Base-by-base conservation (phyloP, 768 basidiomycete genomes). In the Paxillus involutus region DNA sequence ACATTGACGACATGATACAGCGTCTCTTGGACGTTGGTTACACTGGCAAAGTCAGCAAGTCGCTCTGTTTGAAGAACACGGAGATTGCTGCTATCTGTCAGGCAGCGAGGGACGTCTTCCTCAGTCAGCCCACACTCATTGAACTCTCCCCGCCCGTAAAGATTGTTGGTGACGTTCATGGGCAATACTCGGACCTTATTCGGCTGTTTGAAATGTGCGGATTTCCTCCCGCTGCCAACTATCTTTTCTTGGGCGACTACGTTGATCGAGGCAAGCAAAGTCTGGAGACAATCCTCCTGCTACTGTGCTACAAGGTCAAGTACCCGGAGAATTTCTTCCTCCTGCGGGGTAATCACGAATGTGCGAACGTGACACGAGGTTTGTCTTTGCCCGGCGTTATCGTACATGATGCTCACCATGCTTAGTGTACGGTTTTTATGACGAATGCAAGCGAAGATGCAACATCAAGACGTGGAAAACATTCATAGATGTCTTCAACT, bases 401-500 rank as follows among this genome's bases (percentile, higher is more conserved):
- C 59, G 50, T 42, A 58, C 42, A 24, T n/a, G 36, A 17, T 44
- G 35, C 60, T 72, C 32, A 68, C 50, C 17, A 35, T 56, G 29
- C 45, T 17, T 33, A 98, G 97, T 98, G 19, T 99, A 99, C 65
- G 97, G 97, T 26, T 99, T 99, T 76, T 99, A 99, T 72, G 97
- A 98, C 75, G 97, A 99, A 75, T 99, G 97, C 80, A 99, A 99
- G 76, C 88, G 97, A 68, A 85, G 97, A 59, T 97, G 94, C 80
- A 98, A 96, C 72, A 94, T 98, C 80, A 99, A 98, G 78, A 95
- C 92, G 26, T 99, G 97, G 97, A 98, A 96, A 76, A 95, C 94
- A 2, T 98, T 99, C 72, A 92, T 98, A 71, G 97, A 99, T 75
- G 96, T 98, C 54, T 99, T 99, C 83, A 98, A 99, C 74, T 95